These are phyloP conservation scores for Hypholoma fasciculare DNA, from an alignment of 768 basidiomycete genomes.

Conservation along the genomic window DNA sequence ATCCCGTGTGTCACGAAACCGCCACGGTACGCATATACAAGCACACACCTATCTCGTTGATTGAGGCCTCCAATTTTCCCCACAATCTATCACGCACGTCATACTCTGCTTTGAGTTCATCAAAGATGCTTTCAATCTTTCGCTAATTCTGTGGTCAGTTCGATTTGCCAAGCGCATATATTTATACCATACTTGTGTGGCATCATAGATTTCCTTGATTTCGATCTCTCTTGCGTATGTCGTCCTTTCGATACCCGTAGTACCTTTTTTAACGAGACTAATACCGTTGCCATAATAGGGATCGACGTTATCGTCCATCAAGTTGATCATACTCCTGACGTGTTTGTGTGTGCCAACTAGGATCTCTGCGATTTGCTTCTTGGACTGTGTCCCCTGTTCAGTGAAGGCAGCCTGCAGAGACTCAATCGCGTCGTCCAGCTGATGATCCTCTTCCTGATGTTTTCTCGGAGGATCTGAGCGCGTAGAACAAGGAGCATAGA, in stretches of 20 bases:
- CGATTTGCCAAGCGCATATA: slow-evolving; percentile 2
- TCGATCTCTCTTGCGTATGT: slow-evolving; percentile 44
- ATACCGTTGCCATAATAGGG: slow-evolving; percentile 40
- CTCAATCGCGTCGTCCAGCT: slow-evolving; percentile 36
- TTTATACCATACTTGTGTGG: slow-evolving; percentile 41
- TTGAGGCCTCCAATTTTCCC: slow-evolving; percentile 40
- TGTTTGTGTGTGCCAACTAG: slow-evolving; percentile 50
- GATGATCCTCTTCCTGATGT: slow-evolving; percentile 27
- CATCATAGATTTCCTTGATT: slow-evolving; percentile 35
- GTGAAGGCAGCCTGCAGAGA: slow-evolving; percentile 43
- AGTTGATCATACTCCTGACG: slow-evolving; percentile 39
- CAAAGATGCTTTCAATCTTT: slow-evolving; percentile 39
- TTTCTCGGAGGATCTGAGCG: slow-evolving; percentile 19
- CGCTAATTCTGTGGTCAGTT: slow-evolving; percentile 30
- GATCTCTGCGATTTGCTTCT: slow-evolving; percentile 40
- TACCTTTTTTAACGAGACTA: slow-evolving; percentile 52
- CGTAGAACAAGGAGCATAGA: slow-evolving; percentile 13
- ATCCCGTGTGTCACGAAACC: not conserved
- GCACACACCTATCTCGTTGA: slow-evolving; percentile 48
- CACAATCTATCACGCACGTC: slow-evolving; percentile 51
- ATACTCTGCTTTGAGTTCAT: slow-evolving; percentile 50
- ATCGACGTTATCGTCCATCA: slow-evolving; percentile 40
- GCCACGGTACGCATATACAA: slow-evolving; percentile 1
- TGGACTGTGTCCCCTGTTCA: slow-evolving; percentile 34
- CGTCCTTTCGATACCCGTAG: slow-evolving; percentile 50